These are phyloP conservation scores for Candida mesenterica DNA, from an alignment of 1,139 yeast genomes.

Conservation along the genomic window DNA sequence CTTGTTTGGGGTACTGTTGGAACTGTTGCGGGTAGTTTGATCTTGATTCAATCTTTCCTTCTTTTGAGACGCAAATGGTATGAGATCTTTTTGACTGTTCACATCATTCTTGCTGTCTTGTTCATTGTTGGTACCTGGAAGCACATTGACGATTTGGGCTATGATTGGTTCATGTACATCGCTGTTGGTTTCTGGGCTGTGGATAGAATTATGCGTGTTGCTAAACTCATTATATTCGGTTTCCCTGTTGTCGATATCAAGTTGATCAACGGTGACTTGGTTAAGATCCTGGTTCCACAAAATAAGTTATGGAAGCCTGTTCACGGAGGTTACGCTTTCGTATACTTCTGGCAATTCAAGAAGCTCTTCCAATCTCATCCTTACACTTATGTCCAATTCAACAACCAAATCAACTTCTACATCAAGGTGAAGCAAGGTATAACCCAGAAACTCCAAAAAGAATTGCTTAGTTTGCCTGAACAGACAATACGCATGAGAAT, in stretches of 20 bases:
- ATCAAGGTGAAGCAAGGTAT: constrained; percentile 40
- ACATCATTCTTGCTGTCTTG: constrained; percentile 40
- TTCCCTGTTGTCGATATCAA: constrained; percentile 35
- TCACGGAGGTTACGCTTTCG: constrained; percentile 54
- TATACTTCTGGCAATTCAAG: constrained; percentile 37
- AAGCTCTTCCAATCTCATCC: constrained; percentile 45
- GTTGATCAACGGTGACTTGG: constrained; percentile 37
- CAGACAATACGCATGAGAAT: constrained; percentile 29
- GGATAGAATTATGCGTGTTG: constrained; percentile 41
- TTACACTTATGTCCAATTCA: constrained; percentile 26
- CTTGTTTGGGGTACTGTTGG: constrained; percentile 33
- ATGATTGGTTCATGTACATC: constrained; percentile 38
- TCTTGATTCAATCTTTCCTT: constrained; percentile 36
- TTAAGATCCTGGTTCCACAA: constrained; percentile 39
- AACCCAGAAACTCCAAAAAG: constrained; percentile 28
- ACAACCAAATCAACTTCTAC: constrained; percentile 28
- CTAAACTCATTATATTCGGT: constrained; percentile 36
- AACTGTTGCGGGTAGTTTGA: constrained; percentile 32
- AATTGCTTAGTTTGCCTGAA: constrained; percentile 22
- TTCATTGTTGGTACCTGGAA: constrained; percentile 44
- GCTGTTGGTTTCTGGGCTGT: constrained; percentile 43
- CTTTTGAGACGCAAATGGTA: constrained; percentile 42
- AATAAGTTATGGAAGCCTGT: constrained; percentile 40
- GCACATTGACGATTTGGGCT: constrained; percentile 43
- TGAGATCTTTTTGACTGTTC: constrained; percentile 41